phyloP scores from a whole-genome alignment of 345 rosid genomes.

The Nasturtium officinale region DNA sequence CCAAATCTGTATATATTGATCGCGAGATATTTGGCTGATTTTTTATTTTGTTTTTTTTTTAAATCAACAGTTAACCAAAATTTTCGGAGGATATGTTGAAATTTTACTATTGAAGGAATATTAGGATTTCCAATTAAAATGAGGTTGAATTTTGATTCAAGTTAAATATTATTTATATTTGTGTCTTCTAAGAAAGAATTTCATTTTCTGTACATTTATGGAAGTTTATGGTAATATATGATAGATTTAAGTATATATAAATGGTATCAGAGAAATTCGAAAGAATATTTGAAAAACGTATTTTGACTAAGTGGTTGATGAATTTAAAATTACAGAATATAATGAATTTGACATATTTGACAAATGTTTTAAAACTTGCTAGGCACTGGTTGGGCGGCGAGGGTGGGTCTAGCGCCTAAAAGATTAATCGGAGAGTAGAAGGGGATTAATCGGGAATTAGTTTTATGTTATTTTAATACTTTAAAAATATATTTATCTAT shows the following conservation, averaged over 20 bases:
- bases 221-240: not conserved
- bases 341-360: too few species aligned
- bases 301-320: too few species aligned
- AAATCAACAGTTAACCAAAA: slow-evolving; percentile 2
- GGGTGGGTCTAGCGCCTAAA: too few species aligned
- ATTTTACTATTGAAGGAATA: slow-evolving; percentile 27
- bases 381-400: too few species aligned
- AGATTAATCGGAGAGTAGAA: too few species aligned
- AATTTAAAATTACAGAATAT: too few species aligned
- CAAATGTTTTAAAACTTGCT: too few species aligned
- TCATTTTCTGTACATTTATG: not conserved
- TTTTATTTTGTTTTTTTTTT: not conserved
- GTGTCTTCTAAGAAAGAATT: not conserved
- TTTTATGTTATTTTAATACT: too few species aligned
- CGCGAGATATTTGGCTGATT: slow-evolving; percentile 12
- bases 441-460: too few species aligned
- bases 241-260: too few species aligned
- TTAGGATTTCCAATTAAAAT: not conserved
- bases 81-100: slow-evolving; percentile 22
- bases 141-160: not conserved
- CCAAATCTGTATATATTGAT: not conserved
- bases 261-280: not conserved
- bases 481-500: too few species aligned
- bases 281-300: too few species aligned
- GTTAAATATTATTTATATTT: not conserved